Evolutionary conservation across 1,139 yeast species (phyloP).

Genomic region (Geotrichum citri-aurantii): DNA sequence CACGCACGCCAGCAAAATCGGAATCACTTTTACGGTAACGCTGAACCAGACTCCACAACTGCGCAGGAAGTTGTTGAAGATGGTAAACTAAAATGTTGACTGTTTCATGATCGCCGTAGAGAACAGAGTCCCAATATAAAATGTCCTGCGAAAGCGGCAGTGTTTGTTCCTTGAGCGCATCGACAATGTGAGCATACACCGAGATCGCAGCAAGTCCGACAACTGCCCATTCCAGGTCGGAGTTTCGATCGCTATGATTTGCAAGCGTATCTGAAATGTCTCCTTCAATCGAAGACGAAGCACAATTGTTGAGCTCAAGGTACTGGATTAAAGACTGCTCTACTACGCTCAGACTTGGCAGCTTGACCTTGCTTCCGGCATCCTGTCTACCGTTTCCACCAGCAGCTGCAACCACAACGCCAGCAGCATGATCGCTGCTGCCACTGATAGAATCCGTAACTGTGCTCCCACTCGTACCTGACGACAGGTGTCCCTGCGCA

Average conservation of each 20-base stretch:
- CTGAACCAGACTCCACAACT: neutral
- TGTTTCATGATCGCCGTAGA: conserved; percentile 13
- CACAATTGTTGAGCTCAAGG: neutral
- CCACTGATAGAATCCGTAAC: neutral
- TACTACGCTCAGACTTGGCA: neutral
- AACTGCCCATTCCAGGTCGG: conserved; percentile 17
- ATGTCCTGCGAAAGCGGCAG: conserved; percentile 33
- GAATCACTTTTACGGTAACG: neutral
- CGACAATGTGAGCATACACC: conserved; percentile 25
- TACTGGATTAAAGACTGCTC: conserved; percentile 1
- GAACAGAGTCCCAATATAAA: conserved; percentile 34
- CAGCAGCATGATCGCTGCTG: neutral
- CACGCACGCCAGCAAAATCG: neutral
- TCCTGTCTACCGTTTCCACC: neutral
- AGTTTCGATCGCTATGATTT: neutral
- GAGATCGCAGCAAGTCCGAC: conserved; percentile 23
- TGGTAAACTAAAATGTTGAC: conserved; percentile 3
- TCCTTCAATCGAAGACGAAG: neutral
- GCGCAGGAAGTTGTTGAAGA: conserved; percentile 8
- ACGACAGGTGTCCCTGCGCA: neutral
- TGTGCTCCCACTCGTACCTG: neutral
- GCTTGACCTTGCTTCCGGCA: neutral
- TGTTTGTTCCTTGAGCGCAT: conserved; percentile 30
- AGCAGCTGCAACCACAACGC: neutral
- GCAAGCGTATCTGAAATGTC: neutral